These are phyloP conservation scores for Ustulina deusta DNA, from an alignment of 2,329 filamentous ascomycete genomes.

Conservation along the genomic window DNA sequence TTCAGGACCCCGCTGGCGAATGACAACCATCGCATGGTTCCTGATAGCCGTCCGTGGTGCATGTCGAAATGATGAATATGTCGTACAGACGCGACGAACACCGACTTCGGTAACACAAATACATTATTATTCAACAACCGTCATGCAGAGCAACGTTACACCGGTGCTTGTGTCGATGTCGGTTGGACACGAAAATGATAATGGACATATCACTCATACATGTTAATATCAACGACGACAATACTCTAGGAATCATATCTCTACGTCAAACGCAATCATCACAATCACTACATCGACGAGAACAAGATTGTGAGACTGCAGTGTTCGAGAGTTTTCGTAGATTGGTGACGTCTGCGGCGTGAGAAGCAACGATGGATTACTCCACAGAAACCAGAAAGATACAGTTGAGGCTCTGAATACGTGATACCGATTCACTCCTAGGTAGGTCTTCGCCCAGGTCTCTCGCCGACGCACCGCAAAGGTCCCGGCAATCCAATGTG, in stretches of 20 bases:
- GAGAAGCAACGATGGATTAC: neutral
- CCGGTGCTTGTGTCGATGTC: constrained; percentile 13
- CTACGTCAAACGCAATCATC: neutral
- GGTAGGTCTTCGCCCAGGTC: neutral
- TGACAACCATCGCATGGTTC: constrained; percentile 7
- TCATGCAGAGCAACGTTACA: constrained; percentile 17
- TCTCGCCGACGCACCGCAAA: neutral
- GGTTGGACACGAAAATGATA: constrained; percentile 7
- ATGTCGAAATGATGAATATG: constrained; percentile 9
- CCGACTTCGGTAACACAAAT: constrained; percentile 20
- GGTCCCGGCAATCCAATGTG: neutral
- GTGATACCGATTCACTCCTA: neutral
- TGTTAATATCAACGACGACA: neutral
- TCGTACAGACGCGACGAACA: constrained; percentile 7
- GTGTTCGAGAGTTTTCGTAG: neutral
- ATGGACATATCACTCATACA: constrained; percentile 11
- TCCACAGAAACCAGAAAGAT: neutral
- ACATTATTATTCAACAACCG: neutral
- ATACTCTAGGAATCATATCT: neutral
- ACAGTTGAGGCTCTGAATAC: neutral
- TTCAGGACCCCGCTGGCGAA: constrained; percentile 23
- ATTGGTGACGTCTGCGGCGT: neutral
- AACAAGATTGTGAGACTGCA: neutral
- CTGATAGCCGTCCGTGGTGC: constrained; percentile 14
- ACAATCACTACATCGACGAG: neutral